These are phyloP conservation scores for Zygoascus hellenicus DNA, from an alignment of 1,139 yeast species.

Conservation along the genomic window DNA sequence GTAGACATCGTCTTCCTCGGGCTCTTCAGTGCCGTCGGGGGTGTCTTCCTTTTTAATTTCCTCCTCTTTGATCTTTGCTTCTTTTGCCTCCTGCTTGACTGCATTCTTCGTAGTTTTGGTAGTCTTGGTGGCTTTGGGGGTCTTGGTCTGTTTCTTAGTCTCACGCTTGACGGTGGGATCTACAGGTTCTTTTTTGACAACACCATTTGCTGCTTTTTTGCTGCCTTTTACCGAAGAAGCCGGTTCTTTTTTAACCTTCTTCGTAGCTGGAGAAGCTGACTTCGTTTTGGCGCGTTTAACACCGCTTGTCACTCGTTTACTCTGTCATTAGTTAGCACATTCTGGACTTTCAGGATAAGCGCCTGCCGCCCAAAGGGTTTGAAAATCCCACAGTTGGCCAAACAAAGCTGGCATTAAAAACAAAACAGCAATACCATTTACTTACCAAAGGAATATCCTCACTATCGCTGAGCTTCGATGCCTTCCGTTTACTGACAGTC, in stretches of 20 bases:
- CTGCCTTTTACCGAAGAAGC: not conserved
- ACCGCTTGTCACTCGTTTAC: not conserved
- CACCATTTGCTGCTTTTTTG: not conserved
- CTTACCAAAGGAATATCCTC: slow-evolving; percentile 19
- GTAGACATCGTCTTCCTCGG: slow-evolving; percentile 58
- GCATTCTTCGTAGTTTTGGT: slow-evolving; percentile 6
- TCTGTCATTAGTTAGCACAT: not conserved
- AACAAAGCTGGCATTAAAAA: not conserved
- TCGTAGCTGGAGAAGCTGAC: slow-evolving; percentile 5
- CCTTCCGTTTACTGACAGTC: not conserved
- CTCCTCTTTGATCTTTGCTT: slow-evolving; percentile 9
- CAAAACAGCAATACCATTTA: not conserved
- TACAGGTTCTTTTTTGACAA: slow-evolving; percentile 5
- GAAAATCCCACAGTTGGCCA: no score
- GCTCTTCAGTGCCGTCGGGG: slow-evolving; percentile 28
- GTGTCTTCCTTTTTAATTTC: slow-evolving; percentile 12
- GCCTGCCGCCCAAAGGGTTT: not conserved
- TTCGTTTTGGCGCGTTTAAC: slow-evolving; percentile 2
- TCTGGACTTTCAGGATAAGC: not conserved
- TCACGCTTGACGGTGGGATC: slow-evolving; percentile 10
- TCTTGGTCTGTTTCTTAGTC: slow-evolving; percentile 1
- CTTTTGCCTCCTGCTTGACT: slow-evolving; percentile 8
- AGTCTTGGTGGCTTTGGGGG: slow-evolving; percentile 11
- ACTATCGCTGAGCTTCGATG: slow-evolving; percentile 6
- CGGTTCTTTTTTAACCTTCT: slow-evolving; percentile 7